A percentile compares a stretch with the other conserved stretches of the same genome.
Evolutionary conservation across 2,329 filamentous ascomycete genomes (phyloP).

Genomic region (Monilinia fructigena): DNA sequence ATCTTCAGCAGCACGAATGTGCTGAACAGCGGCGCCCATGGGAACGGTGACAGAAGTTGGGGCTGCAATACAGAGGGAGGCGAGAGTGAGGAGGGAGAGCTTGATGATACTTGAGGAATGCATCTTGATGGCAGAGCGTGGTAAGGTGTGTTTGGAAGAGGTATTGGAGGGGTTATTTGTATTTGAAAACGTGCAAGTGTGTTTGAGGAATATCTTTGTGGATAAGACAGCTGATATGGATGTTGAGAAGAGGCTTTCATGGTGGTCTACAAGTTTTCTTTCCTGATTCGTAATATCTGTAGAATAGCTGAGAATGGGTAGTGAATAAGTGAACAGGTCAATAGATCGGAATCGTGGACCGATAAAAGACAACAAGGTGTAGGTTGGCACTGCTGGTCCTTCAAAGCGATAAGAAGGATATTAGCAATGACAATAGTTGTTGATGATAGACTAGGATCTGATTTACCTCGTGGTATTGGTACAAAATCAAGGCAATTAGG

Average conservation of each 20-base stretch:
- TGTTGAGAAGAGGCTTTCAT: neutral
- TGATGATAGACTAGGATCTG: neutral
- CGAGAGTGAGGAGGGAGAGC: neutral
- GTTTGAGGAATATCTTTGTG: neutral
- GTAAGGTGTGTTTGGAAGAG: neutral
- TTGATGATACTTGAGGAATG: neutral
- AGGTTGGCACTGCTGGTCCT: neutral
- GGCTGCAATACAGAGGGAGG: slow-evolving; percentile 1
- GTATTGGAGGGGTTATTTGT: neutral
- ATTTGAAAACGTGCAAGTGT: no score
- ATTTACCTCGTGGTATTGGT: no score
- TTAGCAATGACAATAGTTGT: neutral
- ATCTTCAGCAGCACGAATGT: neutral
- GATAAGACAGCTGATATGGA: neutral
- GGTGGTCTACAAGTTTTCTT: neutral
- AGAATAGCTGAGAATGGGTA: neutral
- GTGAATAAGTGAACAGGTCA: neutral
- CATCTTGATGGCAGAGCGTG: neutral
- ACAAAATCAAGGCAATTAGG: no score
- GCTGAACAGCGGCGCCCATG: neutral
- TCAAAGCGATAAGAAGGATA: neutral
- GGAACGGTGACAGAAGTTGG: neutral
- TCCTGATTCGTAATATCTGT: neutral
- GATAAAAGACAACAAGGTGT: neutral
- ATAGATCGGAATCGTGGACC: neutral